Base-by-base conservation (phyloP, 495 filamentous ascomycete species). In the Achaetomiella virescens region DNA sequence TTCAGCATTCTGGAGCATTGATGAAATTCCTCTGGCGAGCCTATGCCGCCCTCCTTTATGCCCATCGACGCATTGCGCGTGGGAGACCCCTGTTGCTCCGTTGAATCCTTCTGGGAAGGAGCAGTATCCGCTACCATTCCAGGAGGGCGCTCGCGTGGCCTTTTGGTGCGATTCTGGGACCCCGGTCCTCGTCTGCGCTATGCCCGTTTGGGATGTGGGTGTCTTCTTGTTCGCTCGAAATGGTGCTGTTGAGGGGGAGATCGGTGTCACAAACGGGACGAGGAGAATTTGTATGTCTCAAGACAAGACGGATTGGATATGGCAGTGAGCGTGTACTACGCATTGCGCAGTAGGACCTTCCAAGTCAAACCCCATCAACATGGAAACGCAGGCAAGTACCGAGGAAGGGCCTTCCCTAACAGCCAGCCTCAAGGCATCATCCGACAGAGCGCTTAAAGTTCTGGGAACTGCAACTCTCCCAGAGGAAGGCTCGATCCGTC, bases 21-120 rank as follows among this genome's bases (percentile, higher is more conserved):
- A 8, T 47, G 29, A 25, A 35, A 25, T 15, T 33, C 44, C 49
- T 54, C 41, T 22, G 54, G 50, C 40, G 36, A 22, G 44, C 45
- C 40, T 57, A 50, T 55, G 59, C 54, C 54, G 54, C 49, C 24
- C 48, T 24, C 11, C 42, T 48, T 52, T 24, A 58, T 53, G 56
- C 56, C 29, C 40, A 25, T 6, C 5, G 10, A 15, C 14, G 8
- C 8, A n/a, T n/a, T n/a, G n/a, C n/a, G n/a, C n/a, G n/a, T n/a
- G n/a, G n/a, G n/a, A n/a, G n/a, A n/a, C n/a, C n/a, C n/a, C n/a
- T n/a, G n/a, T n/a, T n/a, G n/a, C n/a, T n/a, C n/a, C n/a, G n/a
- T n/a, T n/a, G n/a, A n/a, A n/a, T n/a, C n/a, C n/a, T n/a, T n/a
- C 36, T 11, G 36, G 15, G 36, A 31, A 31, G 27, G 9, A 31